Evolutionary conservation across 192 early-diverging fungal genomes (phyloP), one percentile per base, ranked within the genome.

Genomic region (Coemansia furcata): DNA sequence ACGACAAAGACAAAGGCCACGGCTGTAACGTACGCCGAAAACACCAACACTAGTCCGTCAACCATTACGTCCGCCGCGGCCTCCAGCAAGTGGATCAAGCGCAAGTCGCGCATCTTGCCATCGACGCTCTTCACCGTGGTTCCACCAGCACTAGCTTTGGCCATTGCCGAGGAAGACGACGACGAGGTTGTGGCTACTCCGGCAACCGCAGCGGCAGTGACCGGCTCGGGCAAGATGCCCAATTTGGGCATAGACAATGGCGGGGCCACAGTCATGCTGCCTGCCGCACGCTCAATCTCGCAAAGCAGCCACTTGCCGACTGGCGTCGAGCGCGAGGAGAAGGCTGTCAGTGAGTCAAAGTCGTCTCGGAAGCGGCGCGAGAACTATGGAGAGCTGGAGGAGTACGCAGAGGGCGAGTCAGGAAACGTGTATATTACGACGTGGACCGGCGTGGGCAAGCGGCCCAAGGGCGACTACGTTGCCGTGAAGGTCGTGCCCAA

Each of bases 401-500:
- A 78, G 55, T 85, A 78, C 42, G 84, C 84, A 2, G 84, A 82
- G 58, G 84, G 84, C 66, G 84, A 85, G 62, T 85, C 68, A 0
- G 84, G 84, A 61, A 81, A 76, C 47, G 72, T 85, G 58, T 85
- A 67, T 43, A 66, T 76, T 37, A 68, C 83, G 32, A 54, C 59
- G 60, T 75, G 78, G 62, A 46, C 65, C 1, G 55, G 70, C 4
- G 59, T 70, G 4, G 72, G 76, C 64, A 83, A 78, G 65, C 72
- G 69, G 23, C 50, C 70, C 15, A 71, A 77, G 42, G 82, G 71
- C 59, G 68, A 75, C 49, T 67, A 83, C 21, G 81, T 80, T 26
- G 83, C 83, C 0, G 67, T 84, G 57, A 84, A 84, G 72, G 78
- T 84, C 2, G 73, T 84, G 30, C 73, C 83, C 52, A 75, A 77